Percentiles rank a stretch among this genome's conserved stretches.
phyloP scores from a whole-genome alignment of 140 eudicot genomes.

The Stevia rebaudiana region DNA sequence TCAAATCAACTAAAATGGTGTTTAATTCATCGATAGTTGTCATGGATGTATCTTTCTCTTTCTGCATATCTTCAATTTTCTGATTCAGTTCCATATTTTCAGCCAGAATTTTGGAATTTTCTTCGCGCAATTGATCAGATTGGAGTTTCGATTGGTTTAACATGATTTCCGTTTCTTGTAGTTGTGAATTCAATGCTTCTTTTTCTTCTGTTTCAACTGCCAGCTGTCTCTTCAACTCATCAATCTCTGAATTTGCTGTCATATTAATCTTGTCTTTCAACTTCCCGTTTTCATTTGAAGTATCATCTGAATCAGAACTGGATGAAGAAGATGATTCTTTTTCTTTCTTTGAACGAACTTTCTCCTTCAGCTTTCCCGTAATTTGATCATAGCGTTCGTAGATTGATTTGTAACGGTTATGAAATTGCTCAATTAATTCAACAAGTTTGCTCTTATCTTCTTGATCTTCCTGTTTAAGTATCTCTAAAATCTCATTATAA shows the following conservation, averaged over 20 bases:
- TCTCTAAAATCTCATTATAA: conserved; percentile 48
- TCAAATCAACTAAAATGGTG: conserved; percentile 19
- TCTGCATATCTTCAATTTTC: conserved; percentile 35
- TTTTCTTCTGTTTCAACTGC: conserved; percentile 40
- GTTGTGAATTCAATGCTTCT: conserved; percentile 34
- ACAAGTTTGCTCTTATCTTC: conserved; percentile 30
- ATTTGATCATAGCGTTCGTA: conserved; percentile 35
- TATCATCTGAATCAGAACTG: conserved; percentile 58
- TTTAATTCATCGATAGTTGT: conserved; percentile 26
- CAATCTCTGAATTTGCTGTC: conserved; percentile 37
- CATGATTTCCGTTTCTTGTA: conserved; percentile 39
- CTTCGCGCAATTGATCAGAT: conserved; percentile 30
- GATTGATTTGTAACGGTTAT: conserved; percentile 43
- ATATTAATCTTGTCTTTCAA: conserved; percentile 15
- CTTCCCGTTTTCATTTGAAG: conserved; percentile 45
- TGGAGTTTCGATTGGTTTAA: conserved; percentile 33
- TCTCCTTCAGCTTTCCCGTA: conserved; percentile 38
- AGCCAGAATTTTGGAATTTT: conserved; percentile 40
- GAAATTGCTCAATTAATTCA: conserved; percentile 43
- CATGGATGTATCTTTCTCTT: conserved; percentile 40
- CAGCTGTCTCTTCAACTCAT: conserved; percentile 44
- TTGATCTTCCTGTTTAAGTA: conserved; percentile 43
- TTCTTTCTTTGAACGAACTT: conserved; percentile 31
- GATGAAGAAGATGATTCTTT: conserved; percentile 40
- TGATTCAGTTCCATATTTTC: conserved; percentile 31